Evolutionary conservation across 2,329 filamentous ascomycete species (phyloP).

Genomic region (Monilinia laxa): DNA sequence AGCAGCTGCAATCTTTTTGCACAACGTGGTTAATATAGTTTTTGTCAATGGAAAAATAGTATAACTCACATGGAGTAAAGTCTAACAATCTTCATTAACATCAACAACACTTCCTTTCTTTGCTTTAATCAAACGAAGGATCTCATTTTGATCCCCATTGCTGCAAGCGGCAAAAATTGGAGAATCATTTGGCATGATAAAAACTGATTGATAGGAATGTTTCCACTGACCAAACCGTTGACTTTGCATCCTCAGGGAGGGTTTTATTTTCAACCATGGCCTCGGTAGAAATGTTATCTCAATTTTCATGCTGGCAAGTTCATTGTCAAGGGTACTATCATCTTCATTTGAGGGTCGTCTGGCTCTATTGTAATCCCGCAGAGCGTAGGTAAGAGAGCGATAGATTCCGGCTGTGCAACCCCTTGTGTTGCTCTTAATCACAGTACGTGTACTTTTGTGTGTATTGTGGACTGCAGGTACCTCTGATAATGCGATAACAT

Average conservation of each 20-base stretch:
- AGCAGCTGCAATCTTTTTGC: neutral
- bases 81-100: neutral
- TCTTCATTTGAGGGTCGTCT: neutral
- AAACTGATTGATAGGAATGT: neutral
- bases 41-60: neutral
- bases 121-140: neutral
- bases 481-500: neutral
- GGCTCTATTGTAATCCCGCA: neutral
- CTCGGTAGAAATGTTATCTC: neutral
- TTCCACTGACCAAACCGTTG: neutral
- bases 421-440: neutral
- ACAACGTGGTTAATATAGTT: neutral
- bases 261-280: neutral
- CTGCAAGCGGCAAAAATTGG: neutral
- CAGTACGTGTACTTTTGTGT: neutral
- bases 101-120: neutral
- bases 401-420: neutral
- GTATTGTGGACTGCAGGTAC: neutral
- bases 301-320: neutral
- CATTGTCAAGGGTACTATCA: neutral
- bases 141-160: neutral
- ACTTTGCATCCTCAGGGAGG: neutral
- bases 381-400: neutral
- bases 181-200: neutral
- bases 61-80: neutral